These are phyloP conservation scores for Uronychia binucleata DNA, from an alignment of 73 alveolate genomes.

Conservation along the genomic window DNA sequence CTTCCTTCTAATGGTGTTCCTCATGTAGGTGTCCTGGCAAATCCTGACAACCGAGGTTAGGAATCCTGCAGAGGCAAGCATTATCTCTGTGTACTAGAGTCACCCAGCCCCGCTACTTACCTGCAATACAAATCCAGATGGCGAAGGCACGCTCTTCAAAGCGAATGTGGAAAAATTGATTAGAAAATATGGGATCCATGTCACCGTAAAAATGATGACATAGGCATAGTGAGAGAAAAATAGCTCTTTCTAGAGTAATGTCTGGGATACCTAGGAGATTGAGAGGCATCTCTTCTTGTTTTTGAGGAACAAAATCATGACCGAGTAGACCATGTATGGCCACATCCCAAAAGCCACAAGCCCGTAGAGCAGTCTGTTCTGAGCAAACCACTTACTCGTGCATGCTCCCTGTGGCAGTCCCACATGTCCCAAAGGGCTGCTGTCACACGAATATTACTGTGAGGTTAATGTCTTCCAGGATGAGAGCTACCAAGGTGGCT, in stretches of 20 bases:
- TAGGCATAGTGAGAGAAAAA: conserved; percentile 41
- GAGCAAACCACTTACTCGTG: too few species aligned
- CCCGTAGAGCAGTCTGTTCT: too few species aligned
- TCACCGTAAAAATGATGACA: conserved; percentile 26
- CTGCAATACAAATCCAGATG: background rate
- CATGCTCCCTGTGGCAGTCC: conserved; percentile 61
- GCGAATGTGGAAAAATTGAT: conserved; percentile 45
- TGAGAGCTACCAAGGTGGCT: conserved; percentile 29
- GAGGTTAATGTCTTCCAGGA: conserved; percentile 49
- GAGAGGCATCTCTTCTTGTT: conserved; percentile 31
- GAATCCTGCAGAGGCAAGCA: conserved; percentile 19
- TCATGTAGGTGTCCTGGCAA: conserved; percentile 25
- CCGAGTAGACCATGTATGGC: conserved; percentile 46
- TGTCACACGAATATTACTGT: too few species aligned
- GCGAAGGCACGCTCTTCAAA: conserved; percentile 25
- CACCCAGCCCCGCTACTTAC: background rate
- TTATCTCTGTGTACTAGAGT: background rate
- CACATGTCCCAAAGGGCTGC: conserved; percentile 58
- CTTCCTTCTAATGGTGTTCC: background rate
- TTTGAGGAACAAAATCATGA: conserved; percentile 19
- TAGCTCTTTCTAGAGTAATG: conserved; percentile 53
- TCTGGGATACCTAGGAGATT: too few species aligned
- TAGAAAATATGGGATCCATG: conserved; percentile 60
- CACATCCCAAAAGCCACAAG: conserved; percentile 42
- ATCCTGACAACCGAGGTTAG: conserved; percentile 30